phyloP scores from a whole-genome alignment of 768 basidiomycete genomes.

The Mycena kentingensis region DNA sequence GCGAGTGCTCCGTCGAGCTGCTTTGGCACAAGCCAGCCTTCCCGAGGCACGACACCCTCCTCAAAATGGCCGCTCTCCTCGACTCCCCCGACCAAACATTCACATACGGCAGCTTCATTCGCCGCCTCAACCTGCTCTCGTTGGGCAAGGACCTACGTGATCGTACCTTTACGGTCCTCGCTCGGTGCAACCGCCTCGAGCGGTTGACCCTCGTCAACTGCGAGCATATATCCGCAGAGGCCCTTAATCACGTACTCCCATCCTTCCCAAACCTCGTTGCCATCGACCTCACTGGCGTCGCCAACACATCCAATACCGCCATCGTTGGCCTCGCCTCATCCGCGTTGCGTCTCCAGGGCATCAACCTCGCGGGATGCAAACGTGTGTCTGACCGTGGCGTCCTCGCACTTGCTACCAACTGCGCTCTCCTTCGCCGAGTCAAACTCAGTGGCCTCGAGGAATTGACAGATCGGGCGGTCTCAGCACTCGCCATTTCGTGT shows the following conservation, averaged over 20 bases:
- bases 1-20: slow-evolving; percentile 92
- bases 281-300: slow-evolving; percentile 79
- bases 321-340: slow-evolving; percentile 69
- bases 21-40: slow-evolving; percentile 92
- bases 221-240: slow-evolving; percentile 61
- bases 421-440: slow-evolving; percentile 81
- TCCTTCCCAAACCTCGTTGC: slow-evolving; percentile 79
- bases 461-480: slow-evolving; percentile 77
- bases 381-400: slow-evolving; percentile 79
- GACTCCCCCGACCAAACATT: slow-evolving; percentile 70
- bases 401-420: slow-evolving; percentile 70
- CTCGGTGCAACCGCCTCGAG: slow-evolving; percentile 79
- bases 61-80: slow-evolving; percentile 78
- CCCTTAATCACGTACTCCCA: slow-evolving; percentile 65
- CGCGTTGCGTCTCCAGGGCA: slow-evolving; percentile 81
- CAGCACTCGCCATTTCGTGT: slow-evolving; percentile 74
- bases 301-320: slow-evolving; percentile 67
- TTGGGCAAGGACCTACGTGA: slow-evolving; percentile 72
- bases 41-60: slow-evolving; percentile 65
- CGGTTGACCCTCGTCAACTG: slow-evolving; percentile 87
- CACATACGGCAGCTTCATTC: slow-evolving; percentile 84
- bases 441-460: slow-evolving; percentile 79
- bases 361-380: slow-evolving; percentile 86
- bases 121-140: slow-evolving; percentile 85
- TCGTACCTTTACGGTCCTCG: slow-evolving; percentile 69